These are phyloP conservation scores for Sechiopsis laciniata DNA, from an alignment of 306 rosid genomes.

Conservation along the genomic window DNA sequence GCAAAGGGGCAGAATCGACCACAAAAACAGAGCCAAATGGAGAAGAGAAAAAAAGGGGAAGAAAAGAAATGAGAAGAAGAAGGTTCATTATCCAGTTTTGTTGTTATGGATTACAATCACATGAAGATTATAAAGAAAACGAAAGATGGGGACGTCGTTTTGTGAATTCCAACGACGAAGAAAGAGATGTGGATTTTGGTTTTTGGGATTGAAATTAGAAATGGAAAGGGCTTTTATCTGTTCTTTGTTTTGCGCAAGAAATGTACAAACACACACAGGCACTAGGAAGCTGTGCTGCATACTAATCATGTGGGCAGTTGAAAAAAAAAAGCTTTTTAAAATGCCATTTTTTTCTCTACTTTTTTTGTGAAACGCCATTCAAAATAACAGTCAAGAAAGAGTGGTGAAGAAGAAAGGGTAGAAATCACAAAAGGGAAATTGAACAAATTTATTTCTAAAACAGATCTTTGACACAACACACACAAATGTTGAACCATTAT, in stretches of 20 bases:
- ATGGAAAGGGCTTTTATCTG: not conserved
- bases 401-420: too few relatives aligned
- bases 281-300: not conserved
- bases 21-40: constrained; percentile 29
- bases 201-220: not conserved
- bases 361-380: not conserved
- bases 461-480: not conserved
- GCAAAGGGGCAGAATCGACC: constrained; percentile 39
- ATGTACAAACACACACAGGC: too few relatives aligned
- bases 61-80: not conserved
- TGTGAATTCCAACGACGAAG: not conserved
- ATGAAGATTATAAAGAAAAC: too few relatives aligned
- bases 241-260: too few relatives aligned
- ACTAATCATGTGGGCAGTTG: constrained; percentile 17
- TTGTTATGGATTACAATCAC: too few relatives aligned
- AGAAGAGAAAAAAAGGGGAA: too few relatives aligned
- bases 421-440: too few relatives aligned
- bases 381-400: not conserved
- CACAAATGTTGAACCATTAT: not conserved
- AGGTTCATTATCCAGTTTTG: not conserved
- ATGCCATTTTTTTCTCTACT: not conserved
- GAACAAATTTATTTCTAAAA: not conserved
- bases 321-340: not conserved
- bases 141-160: constrained; percentile 2
- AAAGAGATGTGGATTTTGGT: not conserved